Conservation (phyloP, 805 yeast species). For the Jamesozyma rosinii region DNA sequence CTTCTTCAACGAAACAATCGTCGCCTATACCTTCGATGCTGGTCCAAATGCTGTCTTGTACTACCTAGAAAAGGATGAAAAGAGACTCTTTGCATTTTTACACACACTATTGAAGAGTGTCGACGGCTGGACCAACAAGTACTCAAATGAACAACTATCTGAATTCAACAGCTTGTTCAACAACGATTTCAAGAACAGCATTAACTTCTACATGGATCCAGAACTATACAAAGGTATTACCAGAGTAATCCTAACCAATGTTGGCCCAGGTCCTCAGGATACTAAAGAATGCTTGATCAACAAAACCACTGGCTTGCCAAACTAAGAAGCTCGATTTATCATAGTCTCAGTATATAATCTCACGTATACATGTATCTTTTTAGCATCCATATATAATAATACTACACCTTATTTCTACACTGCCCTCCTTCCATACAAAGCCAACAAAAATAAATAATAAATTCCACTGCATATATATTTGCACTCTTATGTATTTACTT, state of each 20-base stretch:
- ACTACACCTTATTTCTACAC: no score
- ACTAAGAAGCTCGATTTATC: no score
- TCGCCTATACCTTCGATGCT: constrained; percentile 97
- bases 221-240: constrained; percentile 65
- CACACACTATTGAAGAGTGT: constrained; percentile 49
- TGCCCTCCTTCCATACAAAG: no score
- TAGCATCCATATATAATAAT: no score
- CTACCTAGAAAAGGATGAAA: constrained; percentile 69
- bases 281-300: constrained; percentile 49
- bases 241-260: constrained; percentile 72
- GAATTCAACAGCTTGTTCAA: constrained; percentile 21
- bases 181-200: constrained; percentile 7
- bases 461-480: no score
- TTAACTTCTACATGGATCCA: constrained; percentile 31
- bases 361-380: no score
- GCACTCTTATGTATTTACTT: no score
- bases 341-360: no score
- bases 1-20: constrained; percentile 46
- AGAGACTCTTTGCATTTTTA: constrained; percentile 61
- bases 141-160: constrained; percentile 22
- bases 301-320: constrained; percentile 52
- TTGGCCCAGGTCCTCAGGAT: constrained; percentile 79
- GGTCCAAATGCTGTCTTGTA: constrained; percentile 98
- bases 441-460: no score
- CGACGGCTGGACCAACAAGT: constrained; percentile 58